Base-by-base conservation (phyloP, 257 asterid genomes). In the Dorcoceras hygrometricum region DNA sequence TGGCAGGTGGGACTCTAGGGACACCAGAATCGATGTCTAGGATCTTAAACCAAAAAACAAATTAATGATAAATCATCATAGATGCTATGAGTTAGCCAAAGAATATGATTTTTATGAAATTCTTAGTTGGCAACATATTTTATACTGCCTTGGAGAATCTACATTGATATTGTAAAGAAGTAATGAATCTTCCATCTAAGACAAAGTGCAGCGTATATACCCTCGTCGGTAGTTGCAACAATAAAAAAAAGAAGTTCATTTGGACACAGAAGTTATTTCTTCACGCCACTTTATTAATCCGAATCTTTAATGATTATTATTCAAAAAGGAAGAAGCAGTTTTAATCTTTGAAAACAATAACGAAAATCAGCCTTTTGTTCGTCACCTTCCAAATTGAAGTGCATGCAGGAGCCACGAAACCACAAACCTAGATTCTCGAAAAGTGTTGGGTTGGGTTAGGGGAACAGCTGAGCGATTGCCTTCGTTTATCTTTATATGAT, bases 1-100 rank as follows among this genome's bases (percentile, higher is more conserved):
- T 93, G 34, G 99, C 97, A 27, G 99, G 99, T 61, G 99, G 99
- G 56, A 65, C 89, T 83, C 89, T 79, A 54, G 96, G 97, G 78
- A 71, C 92, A 57, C 81, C 89, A 19, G 86, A 81, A 74, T 76
- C 90, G 23, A 29, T 55, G 0, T 84, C 87, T 56, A 92, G 78
- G 73, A 87, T 63, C 98, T 92, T 53, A 29, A 62, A 71, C 59
- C 24, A 68, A 63, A 66, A 11, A 69, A 76, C n/a, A 72, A 63
- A 63, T 29, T 53, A 48, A 16, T 34, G 39, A 65, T 74, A 19
- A 60, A 54, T 74, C 39, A 62, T 25, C 22, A 65, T 24, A 67
- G 46, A 64, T 54, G 57, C 27, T 8, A 10, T 48, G 16, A 61
- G 54, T 10, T 39, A 56, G 27, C 43, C 43, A 24, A 34, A 5